Base-by-base conservation (phyloP, 306 rosid genomes). In the Sophora flavescens region DNA sequence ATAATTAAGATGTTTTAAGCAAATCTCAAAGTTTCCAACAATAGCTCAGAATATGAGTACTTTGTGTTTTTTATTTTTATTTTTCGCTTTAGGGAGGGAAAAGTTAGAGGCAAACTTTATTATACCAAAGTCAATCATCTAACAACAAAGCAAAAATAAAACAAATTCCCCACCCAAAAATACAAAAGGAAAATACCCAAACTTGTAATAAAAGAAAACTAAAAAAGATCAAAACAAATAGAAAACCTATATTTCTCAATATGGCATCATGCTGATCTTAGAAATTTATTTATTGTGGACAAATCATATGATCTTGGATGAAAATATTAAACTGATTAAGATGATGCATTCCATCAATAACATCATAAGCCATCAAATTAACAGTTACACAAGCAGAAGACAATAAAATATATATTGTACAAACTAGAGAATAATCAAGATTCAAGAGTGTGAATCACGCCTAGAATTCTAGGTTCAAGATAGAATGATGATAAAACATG, bases 251-350 rank as follows among this genome's bases (percentile, higher is more conserved):
- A 11, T 62, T 39, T 14, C 67, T 70, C 72, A 42, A 64, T 5
- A 79, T 41, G 78, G 70, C 51, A 79, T 52, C 36, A 44, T 36
- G 12, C 32, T 68, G 62, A 33, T 50, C 42, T 30, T 68, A 3
- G 45, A 14, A 26, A 45, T 59, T 45, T 35, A 15, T 44, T 38
- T 63, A 44, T 58, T 17, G 26, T 44, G 36, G 13, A 6, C 18
- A 73, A 16, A 70, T 28, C 16, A 58, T 58, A 63, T 39, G 3
- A 48, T 60, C 61, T n/a, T 50, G 7, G 26, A 48, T 17, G 44
- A 65, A 75, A 57, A 58, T 6, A 30, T 18, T 50, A 42, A 38
- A 26, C 65, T 22, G 54, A 57, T 74, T 63, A 78, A 73, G 56
- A 58, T 57, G 47, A 63, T 16, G 22, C 60, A 62, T 54, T 70